Evolutionary conservation across 2,329 filamentous ascomycete species (phyloP).

Genomic region (Fusarium sp.): DNA sequence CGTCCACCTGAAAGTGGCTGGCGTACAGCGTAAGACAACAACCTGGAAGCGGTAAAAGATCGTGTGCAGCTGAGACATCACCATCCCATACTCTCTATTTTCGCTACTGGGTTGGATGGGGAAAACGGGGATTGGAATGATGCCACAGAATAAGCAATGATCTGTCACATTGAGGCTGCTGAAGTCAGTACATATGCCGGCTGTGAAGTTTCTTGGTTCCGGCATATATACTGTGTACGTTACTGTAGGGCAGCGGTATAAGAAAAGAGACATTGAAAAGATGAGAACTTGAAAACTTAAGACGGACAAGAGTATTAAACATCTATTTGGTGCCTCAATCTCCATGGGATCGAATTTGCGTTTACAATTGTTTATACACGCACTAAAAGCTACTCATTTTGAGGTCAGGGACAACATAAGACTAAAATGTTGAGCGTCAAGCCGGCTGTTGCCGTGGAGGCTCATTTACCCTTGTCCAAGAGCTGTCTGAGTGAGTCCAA

Average conservation of each 20-base stretch:
- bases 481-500: neutral
- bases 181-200: neutral
- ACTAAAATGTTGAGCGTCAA: neutral
- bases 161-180: neutral
- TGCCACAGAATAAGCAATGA: neutral
- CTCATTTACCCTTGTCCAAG: neutral
- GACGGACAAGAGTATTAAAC: neutral
- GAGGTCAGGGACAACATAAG: accelerated
- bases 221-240: neutral
- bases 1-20: neutral
- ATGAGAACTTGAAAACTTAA: neutral
- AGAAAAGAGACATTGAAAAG: neutral
- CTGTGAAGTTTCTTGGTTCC: neutral
- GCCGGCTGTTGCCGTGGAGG: neutral
- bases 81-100: neutral
- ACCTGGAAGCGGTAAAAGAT: neutral
- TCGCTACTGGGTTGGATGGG: neutral
- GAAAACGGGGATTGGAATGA: neutral
- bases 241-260: neutral
- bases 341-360: neutral
- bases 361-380: neutral
- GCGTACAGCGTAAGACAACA: neutral
- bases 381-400: neutral
- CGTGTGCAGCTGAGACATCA: neutral
- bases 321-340: neutral